Conservation (phyloP, 257 asterid genomes). For the Nicotiana attenuata region DNA sequence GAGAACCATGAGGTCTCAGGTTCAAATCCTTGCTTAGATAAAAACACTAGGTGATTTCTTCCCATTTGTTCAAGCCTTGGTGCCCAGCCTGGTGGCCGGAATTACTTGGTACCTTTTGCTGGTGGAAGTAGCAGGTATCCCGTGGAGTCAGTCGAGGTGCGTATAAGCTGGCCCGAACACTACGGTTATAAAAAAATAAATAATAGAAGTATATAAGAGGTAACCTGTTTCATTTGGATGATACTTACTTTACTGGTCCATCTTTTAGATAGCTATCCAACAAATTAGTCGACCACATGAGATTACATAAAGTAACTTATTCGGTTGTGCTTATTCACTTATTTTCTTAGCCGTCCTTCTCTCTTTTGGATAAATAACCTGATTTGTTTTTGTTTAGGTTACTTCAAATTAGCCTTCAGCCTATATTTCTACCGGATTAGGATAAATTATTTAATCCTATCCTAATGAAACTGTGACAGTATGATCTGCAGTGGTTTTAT, state of each 20-base stretch:
- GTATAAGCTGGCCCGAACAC: too few species aligned
- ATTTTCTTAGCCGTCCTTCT: not conserved
- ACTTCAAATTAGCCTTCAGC: not conserved
- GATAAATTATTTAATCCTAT: not conserved
- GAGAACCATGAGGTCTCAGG: too few species aligned
- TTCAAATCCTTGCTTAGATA: too few species aligned
- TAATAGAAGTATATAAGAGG: conserved; percentile 7
- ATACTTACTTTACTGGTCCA: conserved; percentile 12
- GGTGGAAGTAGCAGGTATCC: too few species aligned
- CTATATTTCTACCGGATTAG: not conserved
- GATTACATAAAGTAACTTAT: not conserved
- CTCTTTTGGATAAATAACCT: not conserved
- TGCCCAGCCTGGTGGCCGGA: too few species aligned
- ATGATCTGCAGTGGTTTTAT: too few species aligned
- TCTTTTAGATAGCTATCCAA: conserved; percentile 5
- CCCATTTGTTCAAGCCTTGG: too few species aligned
- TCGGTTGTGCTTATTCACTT: not conserved
- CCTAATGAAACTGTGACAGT: too few species aligned
- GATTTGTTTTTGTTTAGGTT: not conserved
- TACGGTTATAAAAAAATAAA: too few species aligned
- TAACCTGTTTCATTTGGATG: not conserved
- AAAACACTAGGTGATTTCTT: too few species aligned
- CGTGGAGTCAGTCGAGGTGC: too few species aligned
- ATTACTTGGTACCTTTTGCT: too few species aligned
- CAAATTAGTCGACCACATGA: not conserved